Evolutionary conservation across 257 asterid genomes (phyloP).

Genomic region (Plantago ovata): DNA sequence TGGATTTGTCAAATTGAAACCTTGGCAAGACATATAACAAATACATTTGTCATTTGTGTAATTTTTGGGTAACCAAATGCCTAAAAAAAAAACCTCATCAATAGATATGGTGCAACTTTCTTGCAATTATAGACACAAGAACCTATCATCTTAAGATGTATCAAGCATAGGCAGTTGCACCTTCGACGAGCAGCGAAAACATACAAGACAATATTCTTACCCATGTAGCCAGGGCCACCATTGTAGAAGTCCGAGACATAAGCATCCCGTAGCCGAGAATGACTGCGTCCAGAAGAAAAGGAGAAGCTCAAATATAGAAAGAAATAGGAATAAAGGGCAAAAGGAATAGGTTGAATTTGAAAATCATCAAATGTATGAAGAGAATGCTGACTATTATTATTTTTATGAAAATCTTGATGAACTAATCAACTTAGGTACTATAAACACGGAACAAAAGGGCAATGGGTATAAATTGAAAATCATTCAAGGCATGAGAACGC

Average conservation of each 20-base stretch:
- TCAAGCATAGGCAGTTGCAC: constrained; percentile 7
- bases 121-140: no score
- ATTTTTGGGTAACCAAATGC: no score
- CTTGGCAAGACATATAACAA: background rate
- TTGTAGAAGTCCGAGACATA: constrained; percentile 51
- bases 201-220: constrained; percentile 35
- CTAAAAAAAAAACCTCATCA: no score
- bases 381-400: background rate
- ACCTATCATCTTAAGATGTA: background rate
- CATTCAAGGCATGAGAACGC: no score
- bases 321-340: background rate
- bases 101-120: no score
- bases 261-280: constrained; percentile 48
- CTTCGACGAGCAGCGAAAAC: constrained; percentile 12
- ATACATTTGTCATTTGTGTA: background rate
- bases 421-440: constrained; percentile 2
- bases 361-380: background rate
- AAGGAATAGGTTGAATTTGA: no score
- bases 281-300: constrained; percentile 33
- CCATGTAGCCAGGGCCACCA: constrained; percentile 67
- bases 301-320: background rate
- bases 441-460: no score
- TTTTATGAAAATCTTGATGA: constrained; percentile 4
- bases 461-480: no score
- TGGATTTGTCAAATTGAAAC: background rate